Percentiles rank a stretch among this genome's conserved stretches.
phyloP scores from a whole-genome alignment of 345 rosid genomes.

The Anastatica hierochuntica region DNA sequence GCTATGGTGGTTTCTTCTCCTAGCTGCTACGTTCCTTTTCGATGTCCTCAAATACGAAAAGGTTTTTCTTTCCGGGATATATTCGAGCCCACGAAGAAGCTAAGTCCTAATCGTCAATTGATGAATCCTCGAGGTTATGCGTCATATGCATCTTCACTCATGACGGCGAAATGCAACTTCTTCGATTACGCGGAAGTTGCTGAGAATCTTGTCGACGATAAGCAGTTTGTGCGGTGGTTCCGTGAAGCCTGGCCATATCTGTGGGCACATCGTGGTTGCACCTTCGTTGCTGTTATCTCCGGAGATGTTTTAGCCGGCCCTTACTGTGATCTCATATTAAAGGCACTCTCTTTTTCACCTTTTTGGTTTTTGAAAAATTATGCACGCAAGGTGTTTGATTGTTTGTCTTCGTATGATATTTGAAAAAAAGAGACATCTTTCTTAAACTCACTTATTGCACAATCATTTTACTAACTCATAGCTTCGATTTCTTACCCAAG shows the following conservation, averaged over 20 bases:
- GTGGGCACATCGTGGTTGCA: constrained; percentile 70
- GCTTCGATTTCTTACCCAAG: background rate
- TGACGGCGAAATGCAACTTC: constrained; percentile 17
- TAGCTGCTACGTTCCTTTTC: constrained; percentile 1
- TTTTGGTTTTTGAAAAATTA: background rate
- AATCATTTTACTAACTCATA: too few relatives aligned
- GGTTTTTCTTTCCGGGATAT: background rate
- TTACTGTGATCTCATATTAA: constrained; percentile 51
- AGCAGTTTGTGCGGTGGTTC: constrained; percentile 81
- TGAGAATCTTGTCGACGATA: constrained; percentile 35
- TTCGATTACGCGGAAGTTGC: constrained; percentile 28
- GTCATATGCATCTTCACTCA: background rate
- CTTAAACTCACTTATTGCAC: too few relatives aligned
- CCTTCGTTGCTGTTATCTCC: constrained; percentile 64
- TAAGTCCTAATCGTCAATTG: background rate
- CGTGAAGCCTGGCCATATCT: constrained; percentile 94
- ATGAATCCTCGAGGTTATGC: background rate
- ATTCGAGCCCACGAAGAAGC: background rate
- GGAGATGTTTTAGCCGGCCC: constrained; percentile 54
- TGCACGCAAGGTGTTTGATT: constrained; percentile 11
- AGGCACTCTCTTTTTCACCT: constrained; percentile 36
- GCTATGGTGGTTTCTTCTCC: constrained; percentile 11
- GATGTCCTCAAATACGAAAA: constrained; percentile 1
- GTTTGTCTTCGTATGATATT: background rate
- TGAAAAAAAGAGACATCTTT: background rate